Conservation (phyloP, 345 rosid species). For the Dipteronia dyeriana region DNA sequence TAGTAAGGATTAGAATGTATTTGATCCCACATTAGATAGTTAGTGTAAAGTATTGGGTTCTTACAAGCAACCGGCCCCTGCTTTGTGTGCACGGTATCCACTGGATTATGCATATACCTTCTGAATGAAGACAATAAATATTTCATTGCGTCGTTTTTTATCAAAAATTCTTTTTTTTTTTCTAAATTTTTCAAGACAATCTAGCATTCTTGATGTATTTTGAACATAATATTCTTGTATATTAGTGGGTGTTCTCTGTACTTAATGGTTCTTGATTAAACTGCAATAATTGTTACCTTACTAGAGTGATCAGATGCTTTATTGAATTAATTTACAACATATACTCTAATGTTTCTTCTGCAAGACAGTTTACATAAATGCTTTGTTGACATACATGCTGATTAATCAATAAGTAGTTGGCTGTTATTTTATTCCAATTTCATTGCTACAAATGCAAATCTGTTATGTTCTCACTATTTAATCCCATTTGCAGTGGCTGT, state of each 20-base stretch:
- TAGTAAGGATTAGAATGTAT: neutral
- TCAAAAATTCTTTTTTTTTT: neutral
- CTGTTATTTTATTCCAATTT: neutral
- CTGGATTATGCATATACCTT: neutral
- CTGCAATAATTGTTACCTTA: too few relatives aligned
- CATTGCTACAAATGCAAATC: neutral
- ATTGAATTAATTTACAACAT: too few relatives aligned
- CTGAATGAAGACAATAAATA: neutral
- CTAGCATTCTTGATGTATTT: too few relatives aligned
- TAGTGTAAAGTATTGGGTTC: neutral
- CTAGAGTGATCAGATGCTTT: too few relatives aligned
- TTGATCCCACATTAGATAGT: neutral
- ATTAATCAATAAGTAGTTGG: too few relatives aligned
- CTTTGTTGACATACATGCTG: too few relatives aligned
- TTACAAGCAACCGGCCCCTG: neutral
- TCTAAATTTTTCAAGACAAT: neutral
- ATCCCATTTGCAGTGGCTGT: slow-evolving; percentile 64
- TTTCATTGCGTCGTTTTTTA: neutral
- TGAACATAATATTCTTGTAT: too few relatives aligned
- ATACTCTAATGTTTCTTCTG: too few relatives aligned
- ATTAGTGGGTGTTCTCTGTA: too few relatives aligned
- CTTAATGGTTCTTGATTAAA: too few relatives aligned
- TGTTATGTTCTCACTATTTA: neutral
- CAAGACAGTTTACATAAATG: too few relatives aligned
- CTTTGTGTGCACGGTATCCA: neutral